Evolutionary conservation across 139 green algal genomes (phyloP).

Genomic region (Coccomyxa sp.): DNA sequence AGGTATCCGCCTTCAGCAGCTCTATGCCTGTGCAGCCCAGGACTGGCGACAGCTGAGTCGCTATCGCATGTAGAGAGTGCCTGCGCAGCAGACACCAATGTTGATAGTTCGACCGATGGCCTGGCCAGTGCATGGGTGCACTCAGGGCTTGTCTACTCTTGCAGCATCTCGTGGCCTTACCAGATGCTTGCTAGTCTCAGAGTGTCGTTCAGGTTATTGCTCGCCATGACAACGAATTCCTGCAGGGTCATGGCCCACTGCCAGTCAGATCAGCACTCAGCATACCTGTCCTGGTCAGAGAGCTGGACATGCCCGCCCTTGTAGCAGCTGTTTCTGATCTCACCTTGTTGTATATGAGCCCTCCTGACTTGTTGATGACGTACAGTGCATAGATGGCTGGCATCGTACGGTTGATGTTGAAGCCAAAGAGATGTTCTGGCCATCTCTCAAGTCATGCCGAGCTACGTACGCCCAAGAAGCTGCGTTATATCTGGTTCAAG

Average conservation of each 20-base stretch:
- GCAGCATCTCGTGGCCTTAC: no score
- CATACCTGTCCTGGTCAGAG: no score
- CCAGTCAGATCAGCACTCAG: neutral
- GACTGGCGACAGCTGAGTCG: constrained; percentile 81
- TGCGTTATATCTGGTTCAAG: no score
- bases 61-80: constrained; percentile 87
- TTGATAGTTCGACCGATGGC: neutral
- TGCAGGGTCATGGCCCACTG: constrained; percentile 9
- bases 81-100: constrained; percentile 23
- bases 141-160: no score
- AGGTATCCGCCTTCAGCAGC: constrained; percentile 85
- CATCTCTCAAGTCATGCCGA: no score
- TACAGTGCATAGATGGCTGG: constrained; percentile 71
- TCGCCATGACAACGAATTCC: constrained; percentile 58
- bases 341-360: constrained; percentile 83
- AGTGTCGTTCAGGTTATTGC: constrained; percentile 75
- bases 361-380: constrained; percentile 91
- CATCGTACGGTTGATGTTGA: no score
- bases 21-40: constrained; percentile 76
- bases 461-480: no score
- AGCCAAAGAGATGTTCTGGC: no score
- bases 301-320: no score
- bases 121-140: no score
- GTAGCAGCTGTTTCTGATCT: no score
- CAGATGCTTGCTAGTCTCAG: constrained; percentile 76